phyloP scores from a whole-genome alignment of 129 eudicot genomes.

The Chrysanthemum makinoi region DNA sequence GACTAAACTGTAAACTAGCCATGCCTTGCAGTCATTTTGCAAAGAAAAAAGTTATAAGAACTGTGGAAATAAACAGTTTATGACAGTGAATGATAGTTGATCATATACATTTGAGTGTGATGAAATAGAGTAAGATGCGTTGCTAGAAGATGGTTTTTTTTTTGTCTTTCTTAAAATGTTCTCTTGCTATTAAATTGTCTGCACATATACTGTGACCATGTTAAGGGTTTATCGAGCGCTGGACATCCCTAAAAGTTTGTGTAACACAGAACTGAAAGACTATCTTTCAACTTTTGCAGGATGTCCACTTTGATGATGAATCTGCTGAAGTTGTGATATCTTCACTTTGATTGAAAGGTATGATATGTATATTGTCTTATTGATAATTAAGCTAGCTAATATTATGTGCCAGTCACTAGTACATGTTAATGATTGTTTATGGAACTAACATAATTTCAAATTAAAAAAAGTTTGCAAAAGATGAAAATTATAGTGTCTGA shows the following conservation, averaged over 20 bases:
- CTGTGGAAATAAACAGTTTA: neutral
- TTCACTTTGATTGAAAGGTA: slow-evolving; percentile 74
- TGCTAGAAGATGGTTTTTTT: neutral
- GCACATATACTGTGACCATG: too few species aligned
- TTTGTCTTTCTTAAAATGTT: too few species aligned
- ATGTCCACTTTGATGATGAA: slow-evolving; percentile 94
- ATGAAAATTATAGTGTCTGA: neutral
- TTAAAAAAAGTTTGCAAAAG: too few species aligned
- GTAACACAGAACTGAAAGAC: too few species aligned
- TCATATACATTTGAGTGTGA: neutral
- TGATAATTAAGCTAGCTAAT: neutral
- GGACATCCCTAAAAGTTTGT: too few species aligned
- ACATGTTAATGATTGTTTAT: too few species aligned
- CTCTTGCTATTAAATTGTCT: too few species aligned
- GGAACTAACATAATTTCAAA: too few species aligned
- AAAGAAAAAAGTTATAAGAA: neutral
- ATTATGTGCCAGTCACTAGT: too few species aligned
- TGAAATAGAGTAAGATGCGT: neutral
- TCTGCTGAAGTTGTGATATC: slow-evolving; percentile 94
- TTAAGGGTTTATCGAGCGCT: too few species aligned
- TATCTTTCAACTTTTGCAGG: slow-evolving; percentile 36
- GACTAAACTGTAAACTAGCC: too few species aligned
- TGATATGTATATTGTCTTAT: neutral
- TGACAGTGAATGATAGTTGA: neutral
- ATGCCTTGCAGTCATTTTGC: neutral